phyloP scores from a whole-genome alignment of 371 early-diverging fungal genomes.

The Capniomyces stellatus region DNA sequence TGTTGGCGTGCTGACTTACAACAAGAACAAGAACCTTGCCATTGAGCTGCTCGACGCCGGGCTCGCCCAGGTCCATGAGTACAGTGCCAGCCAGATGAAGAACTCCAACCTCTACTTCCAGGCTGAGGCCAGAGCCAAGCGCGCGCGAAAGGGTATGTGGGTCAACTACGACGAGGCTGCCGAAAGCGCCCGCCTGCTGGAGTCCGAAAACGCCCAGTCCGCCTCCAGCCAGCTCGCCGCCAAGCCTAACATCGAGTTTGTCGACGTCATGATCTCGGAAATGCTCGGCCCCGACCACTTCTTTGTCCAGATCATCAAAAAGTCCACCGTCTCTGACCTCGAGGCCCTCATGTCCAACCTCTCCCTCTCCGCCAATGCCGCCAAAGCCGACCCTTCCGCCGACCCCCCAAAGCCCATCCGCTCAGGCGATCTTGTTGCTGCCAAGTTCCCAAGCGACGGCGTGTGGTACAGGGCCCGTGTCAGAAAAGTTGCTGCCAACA shows the following conservation, averaged over 20 bases:
- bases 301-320: slow-evolving; percentile 59
- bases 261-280: slow-evolving; percentile 72
- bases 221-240: slow-evolving; percentile 5
- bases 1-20: slow-evolving; percentile 60
- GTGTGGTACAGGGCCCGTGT: slow-evolving; percentile 85
- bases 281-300: slow-evolving; percentile 47
- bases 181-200: slow-evolving; percentile 8
- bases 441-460: slow-evolving; percentile 72
- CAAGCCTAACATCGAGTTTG: slow-evolving; percentile 43
- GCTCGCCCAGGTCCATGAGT: slow-evolving; percentile 61
- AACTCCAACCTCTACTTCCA: slow-evolving; percentile 45
- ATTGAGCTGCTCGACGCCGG: slow-evolving; percentile 55
- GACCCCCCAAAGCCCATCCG: slow-evolving; percentile 30
- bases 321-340: slow-evolving; percentile 39
- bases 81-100: slow-evolving; percentile 62
- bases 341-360: slow-evolving; percentile 72
- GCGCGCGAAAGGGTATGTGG: slow-evolving; percentile 24
- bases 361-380: slow-evolving; percentile 35
- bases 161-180: slow-evolving; percentile 6
- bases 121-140: slow-evolving; percentile 64
- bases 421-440: slow-evolving; percentile 49
- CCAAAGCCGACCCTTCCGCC: slow-evolving; percentile 20
- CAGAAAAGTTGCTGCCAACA: slow-evolving; percentile 33
- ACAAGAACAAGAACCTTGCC: slow-evolving; percentile 41
- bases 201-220: slow-evolving; percentile 16